Evolutionary conservation across 2,329 filamentous ascomycete genomes (phyloP), one percentile per base, ranked within the genome.

Genomic region (Aspergillus neoniger): DNA sequence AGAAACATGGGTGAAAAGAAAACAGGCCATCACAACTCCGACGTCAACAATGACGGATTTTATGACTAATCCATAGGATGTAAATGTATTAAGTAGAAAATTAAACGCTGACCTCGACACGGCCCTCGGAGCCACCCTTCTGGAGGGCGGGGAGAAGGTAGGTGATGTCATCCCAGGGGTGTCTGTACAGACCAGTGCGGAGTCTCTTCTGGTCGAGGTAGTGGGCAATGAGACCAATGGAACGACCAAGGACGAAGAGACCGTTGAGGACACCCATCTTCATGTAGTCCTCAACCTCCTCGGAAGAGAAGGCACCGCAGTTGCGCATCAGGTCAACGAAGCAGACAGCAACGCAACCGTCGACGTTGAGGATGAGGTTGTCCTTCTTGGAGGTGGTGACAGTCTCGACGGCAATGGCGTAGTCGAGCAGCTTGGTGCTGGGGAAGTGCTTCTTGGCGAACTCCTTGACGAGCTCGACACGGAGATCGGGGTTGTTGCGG

Each of bases 301-400:
- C 95, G 52, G 88, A 79, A 69, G 90, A 94, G 87, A 99, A 99
- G 58, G 95, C 94, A 79, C 95, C 95, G 78, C 93, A 96, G 87
- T 96, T 96, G 81, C 95, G 91, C 81, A 99, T 85, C 66, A 99
- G 85, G 76, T 99, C 95, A 68, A 99, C 93, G 77, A 99, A 99
- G 89, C 93, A 97, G 78, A 99, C 95, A 69, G 95, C 95, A 75
- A 99, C 91, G 79, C 92, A 96, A 73, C 95, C 95, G 77, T 98
- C 95, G 62, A 99, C 95, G 85, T 99, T 99, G 74, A 99, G 89
- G 73, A 99, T 99, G 70, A 99, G 88, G 86, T 98, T 99, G 84
- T 99, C 95, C 87, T 99, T 99, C 91, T 99, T 99, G 68, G 92
- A 97, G 54, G 95, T 99, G 58, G 95, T 99, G 67, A 99, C 95